A percentile compares a stretch with the other conserved stretches of the same genome.
Evolutionary conservation across 805 yeast genomes (phyloP).

Genomic region (Hanseniaspora jakobsenii): DNA sequence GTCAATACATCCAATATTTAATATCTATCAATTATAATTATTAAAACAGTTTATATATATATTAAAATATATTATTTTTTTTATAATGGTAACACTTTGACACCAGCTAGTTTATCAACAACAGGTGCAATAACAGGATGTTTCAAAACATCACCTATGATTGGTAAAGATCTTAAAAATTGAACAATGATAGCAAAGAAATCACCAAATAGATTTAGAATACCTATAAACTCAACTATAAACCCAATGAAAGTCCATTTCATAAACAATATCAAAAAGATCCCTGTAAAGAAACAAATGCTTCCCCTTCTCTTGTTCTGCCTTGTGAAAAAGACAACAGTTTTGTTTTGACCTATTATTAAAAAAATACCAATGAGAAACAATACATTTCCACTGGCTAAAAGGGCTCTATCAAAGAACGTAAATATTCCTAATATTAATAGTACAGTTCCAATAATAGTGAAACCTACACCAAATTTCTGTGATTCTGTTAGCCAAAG

Average conservation of each 20-base stretch:
- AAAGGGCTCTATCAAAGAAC: conserved; percentile 74
- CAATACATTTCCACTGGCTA: conserved; percentile 78
- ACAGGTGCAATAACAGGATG: conserved; percentile 74
- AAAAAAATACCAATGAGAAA: conserved; percentile 72
- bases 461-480: conserved; percentile 86
- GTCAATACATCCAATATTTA: too few relatives aligned
- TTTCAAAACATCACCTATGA: conserved; percentile 73
- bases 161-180: conserved; percentile 75
- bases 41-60: too few relatives aligned
- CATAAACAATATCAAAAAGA: conserved; percentile 50
- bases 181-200: conserved; percentile 81
- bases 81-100: conserved; percentile 54
- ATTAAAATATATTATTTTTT: not conserved
- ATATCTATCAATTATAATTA: too few relatives aligned
- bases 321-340: conserved; percentile 58
- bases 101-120: conserved; percentile 52
- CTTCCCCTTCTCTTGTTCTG: conserved; percentile 82
- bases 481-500: conserved; percentile 70
- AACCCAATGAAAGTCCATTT: conserved; percentile 79
- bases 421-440: conserved; percentile 73
- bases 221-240: conserved; percentile 75
- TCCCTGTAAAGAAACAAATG: conserved; percentile 63
- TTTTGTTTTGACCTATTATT: conserved; percentile 78
- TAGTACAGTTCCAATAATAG: conserved; percentile 67
- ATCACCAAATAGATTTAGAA: conserved; percentile 81